phyloP scores from a whole-genome alignment of 371 early-diverging fungal species.

The Choanephora cucurbitarum region DNA sequence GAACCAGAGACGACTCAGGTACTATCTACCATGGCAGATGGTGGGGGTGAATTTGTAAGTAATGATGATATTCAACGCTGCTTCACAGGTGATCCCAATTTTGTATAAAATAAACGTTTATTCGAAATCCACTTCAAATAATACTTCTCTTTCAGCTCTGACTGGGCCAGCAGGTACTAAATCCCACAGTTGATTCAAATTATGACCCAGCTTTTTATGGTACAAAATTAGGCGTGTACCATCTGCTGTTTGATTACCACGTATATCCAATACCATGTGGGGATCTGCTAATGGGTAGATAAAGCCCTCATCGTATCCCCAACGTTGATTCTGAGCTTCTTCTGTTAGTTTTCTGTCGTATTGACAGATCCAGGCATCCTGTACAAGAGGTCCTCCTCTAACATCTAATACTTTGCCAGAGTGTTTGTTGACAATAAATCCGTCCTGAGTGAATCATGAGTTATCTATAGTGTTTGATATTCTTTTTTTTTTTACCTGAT shows the following conservation, averaged over 20 bases:
- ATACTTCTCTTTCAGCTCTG: conserved; percentile 41
- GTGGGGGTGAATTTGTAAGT: conserved; percentile 16
- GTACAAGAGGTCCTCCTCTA: conserved; percentile 40
- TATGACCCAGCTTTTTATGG: conserved; percentile 33
- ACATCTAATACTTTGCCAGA: conserved; percentile 49
- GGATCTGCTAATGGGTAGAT: conserved; percentile 47
- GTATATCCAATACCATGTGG: conserved; percentile 50
- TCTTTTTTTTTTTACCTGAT: conserved; percentile 27
- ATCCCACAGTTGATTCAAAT: conserved; percentile 46
- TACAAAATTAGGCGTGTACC: conserved; percentile 41
- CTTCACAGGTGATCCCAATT: too few species aligned
- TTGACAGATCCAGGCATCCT: conserved; percentile 42
- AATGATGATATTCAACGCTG: conserved; percentile 20
- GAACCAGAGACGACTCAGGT: background rate
- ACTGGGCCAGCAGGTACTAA: conserved; percentile 47
- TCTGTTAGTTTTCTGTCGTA: conserved; percentile 44
- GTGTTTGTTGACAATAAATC: conserved; percentile 43
- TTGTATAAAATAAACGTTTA: conserved; percentile 2
- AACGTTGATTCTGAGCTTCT: conserved; percentile 50
- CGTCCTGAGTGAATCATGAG: too few species aligned
- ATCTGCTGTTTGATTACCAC: conserved; percentile 28
- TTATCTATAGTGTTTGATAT: too few species aligned
- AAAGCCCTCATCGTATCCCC: conserved; percentile 45
- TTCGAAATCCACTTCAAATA: conserved; percentile 50
- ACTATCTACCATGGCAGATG: conserved; percentile 11